A percentile compares a stretch with the other conserved stretches of the same genome.
Conservation (phyloP, 2,329 filamentous ascomycete genomes). For the Truncatella angustata region DNA sequence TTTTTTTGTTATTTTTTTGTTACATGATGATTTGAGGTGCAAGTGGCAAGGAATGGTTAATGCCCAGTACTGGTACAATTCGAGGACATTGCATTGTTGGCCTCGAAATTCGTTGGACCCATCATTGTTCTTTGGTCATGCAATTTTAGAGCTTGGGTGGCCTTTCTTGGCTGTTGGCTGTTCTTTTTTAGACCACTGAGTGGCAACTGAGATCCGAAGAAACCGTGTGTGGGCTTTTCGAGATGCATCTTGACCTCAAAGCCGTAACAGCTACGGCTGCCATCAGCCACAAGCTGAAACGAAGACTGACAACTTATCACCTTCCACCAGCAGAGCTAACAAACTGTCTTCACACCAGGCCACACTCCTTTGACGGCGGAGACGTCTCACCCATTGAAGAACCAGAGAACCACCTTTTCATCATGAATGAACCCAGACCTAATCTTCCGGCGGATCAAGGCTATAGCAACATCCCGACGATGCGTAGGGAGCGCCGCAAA, state of each 20-base stretch:
- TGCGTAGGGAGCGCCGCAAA: constrained; percentile 50
- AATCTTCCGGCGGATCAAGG: constrained; percentile 19
- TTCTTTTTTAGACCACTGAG: no score
- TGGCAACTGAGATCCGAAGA: no score
- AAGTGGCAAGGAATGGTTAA: no score
- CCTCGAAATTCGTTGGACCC: no score
- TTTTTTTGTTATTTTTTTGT: neutral
- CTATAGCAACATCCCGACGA: constrained; percentile 47
- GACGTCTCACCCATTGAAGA: constrained; percentile 56
- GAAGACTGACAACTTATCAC: constrained; percentile 13
- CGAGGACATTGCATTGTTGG: no score
- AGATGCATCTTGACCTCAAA: neutral
- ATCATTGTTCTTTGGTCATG: no score
- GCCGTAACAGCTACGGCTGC: neutral
- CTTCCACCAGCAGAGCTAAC: constrained; percentile 23
- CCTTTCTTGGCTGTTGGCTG: no score
- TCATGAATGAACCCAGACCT: constrained; percentile 19
- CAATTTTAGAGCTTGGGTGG: no score
- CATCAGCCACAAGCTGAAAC: neutral
- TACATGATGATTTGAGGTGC: neutral
- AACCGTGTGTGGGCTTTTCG: neutral
- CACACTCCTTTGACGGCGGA: constrained; percentile 19
- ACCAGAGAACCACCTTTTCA: constrained; percentile 32
- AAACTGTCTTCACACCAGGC: constrained; percentile 20
- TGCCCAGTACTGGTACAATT: no score